A percentile compares a stretch with the other conserved stretches of the same genome.
These are phyloP conservation scores for Saksenaea vasiformis DNA, from an alignment of 371 early-diverging fungal genomes.

Conservation along the genomic window DNA sequence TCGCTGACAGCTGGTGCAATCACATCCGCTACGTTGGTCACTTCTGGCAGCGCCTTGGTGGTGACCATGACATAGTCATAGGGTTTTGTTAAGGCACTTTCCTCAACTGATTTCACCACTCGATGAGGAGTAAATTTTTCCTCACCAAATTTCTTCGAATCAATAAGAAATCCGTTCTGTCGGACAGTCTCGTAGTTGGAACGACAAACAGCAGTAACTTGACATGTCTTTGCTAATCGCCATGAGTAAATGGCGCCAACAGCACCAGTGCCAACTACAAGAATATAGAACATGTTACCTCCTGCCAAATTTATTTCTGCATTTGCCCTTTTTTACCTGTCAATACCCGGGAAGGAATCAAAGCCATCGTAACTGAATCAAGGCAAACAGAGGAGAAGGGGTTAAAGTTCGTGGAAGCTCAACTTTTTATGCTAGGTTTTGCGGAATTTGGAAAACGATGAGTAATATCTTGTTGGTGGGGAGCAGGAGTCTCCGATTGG, in stretches of 20 bases:
- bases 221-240: slow-evolving; percentile 62
- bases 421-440: background rate
- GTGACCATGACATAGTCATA: slow-evolving; percentile 79
- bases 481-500: too few relatives aligned
- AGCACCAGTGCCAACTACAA: slow-evolving; percentile 81
- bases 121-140: slow-evolving; percentile 62
- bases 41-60: slow-evolving; percentile 74
- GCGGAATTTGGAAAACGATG: background rate
- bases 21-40: slow-evolving; percentile 61
- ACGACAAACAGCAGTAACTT: slow-evolving; percentile 79
- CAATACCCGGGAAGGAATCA: slow-evolving; percentile 9
- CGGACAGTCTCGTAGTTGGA: slow-evolving; percentile 74
- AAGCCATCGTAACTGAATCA: slow-evolving; percentile 2
- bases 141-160: slow-evolving; percentile 65
- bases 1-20: slow-evolving; percentile 65
- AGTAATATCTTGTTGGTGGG: too few relatives aligned
- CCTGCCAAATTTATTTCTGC: background rate
- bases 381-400: background rate
- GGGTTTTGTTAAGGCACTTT: slow-evolving; percentile 36
- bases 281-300: background rate
- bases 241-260: slow-evolving; percentile 77
- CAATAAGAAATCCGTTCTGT: slow-evolving; percentile 65
- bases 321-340: slow-evolving; percentile 11
- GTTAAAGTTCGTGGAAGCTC: background rate
- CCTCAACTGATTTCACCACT: slow-evolving; percentile 58